Conservation (phyloP, 768 basidiomycete genomes). For the Sistotremastrum suecicum region DNA sequence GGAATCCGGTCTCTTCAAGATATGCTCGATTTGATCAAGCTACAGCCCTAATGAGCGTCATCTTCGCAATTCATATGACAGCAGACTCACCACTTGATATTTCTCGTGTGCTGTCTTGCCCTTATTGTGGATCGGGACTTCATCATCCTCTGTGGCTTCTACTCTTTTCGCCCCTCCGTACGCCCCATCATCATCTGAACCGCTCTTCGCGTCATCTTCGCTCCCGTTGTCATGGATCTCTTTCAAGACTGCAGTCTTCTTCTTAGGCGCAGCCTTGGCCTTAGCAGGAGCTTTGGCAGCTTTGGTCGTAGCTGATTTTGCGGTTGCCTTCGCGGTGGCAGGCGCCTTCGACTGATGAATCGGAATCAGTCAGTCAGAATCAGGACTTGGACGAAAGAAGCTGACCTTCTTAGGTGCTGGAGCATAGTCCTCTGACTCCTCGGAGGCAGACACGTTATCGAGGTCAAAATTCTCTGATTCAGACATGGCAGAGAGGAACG, state of each 20-base stretch:
- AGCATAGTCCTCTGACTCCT: constrained; percentile 44
- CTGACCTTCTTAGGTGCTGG: constrained; percentile 37
- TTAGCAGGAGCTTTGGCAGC: constrained; percentile 31
- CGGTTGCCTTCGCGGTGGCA: constrained; percentile 25
- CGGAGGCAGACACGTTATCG: constrained; percentile 31
- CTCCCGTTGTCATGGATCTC: constrained; percentile 49
- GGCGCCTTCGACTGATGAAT: constrained; percentile 28
- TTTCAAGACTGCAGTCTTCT: constrained; percentile 53
- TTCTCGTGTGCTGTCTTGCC: constrained; percentile 87
- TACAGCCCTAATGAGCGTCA: constrained; percentile 18
- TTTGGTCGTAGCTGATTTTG: constrained; percentile 27
- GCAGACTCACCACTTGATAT: constrained; percentile 64
- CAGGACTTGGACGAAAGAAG: constrained; percentile 15
- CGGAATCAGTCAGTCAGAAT: constrained; percentile 4
- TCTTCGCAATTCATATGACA: not conserved
- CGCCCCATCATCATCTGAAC: constrained; percentile 24
- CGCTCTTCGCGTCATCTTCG: constrained; percentile 22
- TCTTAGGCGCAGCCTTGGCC: constrained; percentile 34
- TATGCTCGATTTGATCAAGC: constrained; percentile 93
- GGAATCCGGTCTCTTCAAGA: constrained; percentile 80
- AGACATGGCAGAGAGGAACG: constrained; percentile 27
- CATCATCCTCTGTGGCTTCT: constrained; percentile 6
- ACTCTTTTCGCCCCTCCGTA: constrained; percentile 13
- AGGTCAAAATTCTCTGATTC: constrained; percentile 58
- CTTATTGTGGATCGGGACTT: constrained; percentile 25